phyloP scores from a whole-genome alignment of 176 grass and related monocot species.

The Aegilops sharonensis region DNA sequence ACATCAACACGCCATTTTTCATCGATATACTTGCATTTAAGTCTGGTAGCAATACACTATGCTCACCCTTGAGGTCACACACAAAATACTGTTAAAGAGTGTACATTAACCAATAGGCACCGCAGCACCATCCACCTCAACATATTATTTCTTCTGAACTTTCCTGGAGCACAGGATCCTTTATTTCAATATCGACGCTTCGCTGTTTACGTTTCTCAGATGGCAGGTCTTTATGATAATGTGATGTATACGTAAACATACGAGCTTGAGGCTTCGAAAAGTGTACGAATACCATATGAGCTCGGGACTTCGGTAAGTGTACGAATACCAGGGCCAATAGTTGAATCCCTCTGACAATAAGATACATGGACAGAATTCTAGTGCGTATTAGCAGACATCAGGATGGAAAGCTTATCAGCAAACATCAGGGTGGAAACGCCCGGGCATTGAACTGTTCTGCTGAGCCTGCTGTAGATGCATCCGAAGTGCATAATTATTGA shows the following conservation, averaged over 20 bases:
- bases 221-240: not conserved
- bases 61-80: not conserved
- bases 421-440: conserved; percentile 55
- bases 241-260: not conserved
- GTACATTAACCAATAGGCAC: not conserved
- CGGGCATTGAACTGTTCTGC: conserved; percentile 47
- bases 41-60: not conserved
- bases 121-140: not conserved
- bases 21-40: not conserved
- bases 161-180: not conserved
- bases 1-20: too few relatives aligned
- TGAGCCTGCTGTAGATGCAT: conserved; percentile 71
- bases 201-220: not conserved
- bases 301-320: not conserved
- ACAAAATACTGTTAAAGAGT: not conserved
- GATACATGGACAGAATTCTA: not conserved
- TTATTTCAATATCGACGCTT: not conserved
- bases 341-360: not conserved
- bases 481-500: conserved; percentile 65
- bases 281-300: not conserved
- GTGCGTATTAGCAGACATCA: conserved; percentile 41
- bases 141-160: not conserved
- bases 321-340: not conserved
- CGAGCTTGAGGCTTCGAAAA: not conserved
- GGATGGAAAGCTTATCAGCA: conserved; percentile 46